Base-by-base conservation (phyloP, 2,329 filamentous ascomycete genomes). In the Aspergillus cejpii region DNA sequence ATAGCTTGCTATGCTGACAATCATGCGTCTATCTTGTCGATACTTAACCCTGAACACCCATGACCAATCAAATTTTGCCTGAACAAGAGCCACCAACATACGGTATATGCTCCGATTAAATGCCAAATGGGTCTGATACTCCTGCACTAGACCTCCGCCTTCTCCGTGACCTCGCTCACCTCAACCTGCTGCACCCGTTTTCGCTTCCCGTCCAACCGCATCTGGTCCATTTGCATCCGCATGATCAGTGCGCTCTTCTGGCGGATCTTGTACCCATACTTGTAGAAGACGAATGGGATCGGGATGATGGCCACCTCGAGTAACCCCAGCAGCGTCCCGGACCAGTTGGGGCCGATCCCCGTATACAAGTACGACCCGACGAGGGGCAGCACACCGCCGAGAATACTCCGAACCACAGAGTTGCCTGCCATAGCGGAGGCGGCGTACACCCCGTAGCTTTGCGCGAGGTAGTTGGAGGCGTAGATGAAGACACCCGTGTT, bases 401-500 rank as follows among this genome's bases (percentile, higher is more conserved):
- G 73, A 5, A 85, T 62, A 45, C 79, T 84, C 26, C 88, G 74
- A 12, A 87, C 74, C 2, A 94, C 84, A 0, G 84, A 79, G 55
- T 92, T 94, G 0, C 86, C 85, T 0, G 87, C 87, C 26, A 94
- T 72, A 0, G 88, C 87, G 2, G 81, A 86, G 0, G 88, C 87
- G 1, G 87, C 82, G 60, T 89, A 94, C 54, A 92, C 84, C 3
- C 83, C 83, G 55, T 94, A 94, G 5, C 81, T 80, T 38, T 84
- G 77, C 0, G 87, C 85, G 3, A 94, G 71, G 61, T 94, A 94
- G 57, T 88, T 92, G 5, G 77, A 79, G 0, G 83, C 79, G 59
- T 94, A 92, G 59, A 94, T 90, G 69, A 94, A 94, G 28, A 86
- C 80, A 2, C 81, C 75, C 6, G 79, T 82, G 57, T 91, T 92